Evolutionary conservation across 352 stramenopile genomes (phyloP).

Genomic region (Hyphochytrium catenoides): DNA sequence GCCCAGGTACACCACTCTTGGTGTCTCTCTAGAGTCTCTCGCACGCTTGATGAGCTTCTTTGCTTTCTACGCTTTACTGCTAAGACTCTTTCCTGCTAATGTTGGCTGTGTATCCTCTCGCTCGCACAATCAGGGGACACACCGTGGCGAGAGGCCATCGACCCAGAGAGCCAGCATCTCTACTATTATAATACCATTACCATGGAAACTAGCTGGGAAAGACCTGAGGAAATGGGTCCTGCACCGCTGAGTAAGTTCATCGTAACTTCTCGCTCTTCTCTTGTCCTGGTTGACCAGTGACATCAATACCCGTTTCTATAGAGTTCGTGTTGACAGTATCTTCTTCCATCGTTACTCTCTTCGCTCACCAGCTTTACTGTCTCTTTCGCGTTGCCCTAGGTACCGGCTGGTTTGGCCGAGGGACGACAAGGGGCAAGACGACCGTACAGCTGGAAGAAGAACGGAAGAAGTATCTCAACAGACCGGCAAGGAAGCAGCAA

Average conservation of each 20-base stretch:
- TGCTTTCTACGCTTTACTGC: no score
- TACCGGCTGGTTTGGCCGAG: slow-evolving; percentile 79
- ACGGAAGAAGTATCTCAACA: slow-evolving; percentile 50
- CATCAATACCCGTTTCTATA: no score
- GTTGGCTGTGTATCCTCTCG: slow-evolving; percentile 22
- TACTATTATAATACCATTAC: slow-evolving; percentile 81
- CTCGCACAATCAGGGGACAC: slow-evolving; percentile 22
- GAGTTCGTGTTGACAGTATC: no score
- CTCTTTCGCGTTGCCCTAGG: no score
- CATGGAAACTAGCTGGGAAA: slow-evolving; percentile 61
- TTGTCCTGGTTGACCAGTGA: no score
- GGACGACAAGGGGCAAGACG: slow-evolving; percentile 35
- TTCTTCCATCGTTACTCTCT: no score
- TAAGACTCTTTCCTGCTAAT: slow-evolving; percentile 1
- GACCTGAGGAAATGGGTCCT: slow-evolving; percentile 63
- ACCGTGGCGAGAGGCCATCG: slow-evolving; percentile 67
- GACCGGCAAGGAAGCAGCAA: slow-evolving; percentile 66
- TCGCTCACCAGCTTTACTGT: no score
- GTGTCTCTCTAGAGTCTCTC: not conserved
- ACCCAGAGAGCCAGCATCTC: slow-evolving; percentile 61
- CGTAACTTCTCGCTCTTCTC: not conserved
- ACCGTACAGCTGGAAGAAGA: slow-evolving; percentile 44
- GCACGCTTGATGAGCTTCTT: not conserved
- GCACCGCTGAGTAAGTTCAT: slow-evolving; percentile 28
- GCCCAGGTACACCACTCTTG: no score